Conservation (phyloP, 1,284 basidiomycete genomes). For the Malassezia obtusa region DNA sequence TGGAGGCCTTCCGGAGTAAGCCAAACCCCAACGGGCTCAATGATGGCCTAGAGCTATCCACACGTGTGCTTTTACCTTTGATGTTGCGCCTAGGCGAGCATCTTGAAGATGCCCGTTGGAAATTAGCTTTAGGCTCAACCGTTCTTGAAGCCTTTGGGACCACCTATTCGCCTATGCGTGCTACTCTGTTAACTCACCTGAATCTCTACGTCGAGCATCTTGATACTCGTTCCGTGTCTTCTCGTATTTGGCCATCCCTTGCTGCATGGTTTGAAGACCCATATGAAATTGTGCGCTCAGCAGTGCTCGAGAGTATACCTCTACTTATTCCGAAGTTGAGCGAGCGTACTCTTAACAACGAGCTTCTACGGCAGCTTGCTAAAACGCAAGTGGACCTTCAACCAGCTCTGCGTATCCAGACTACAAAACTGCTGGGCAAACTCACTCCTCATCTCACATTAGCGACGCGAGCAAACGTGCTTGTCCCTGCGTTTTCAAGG, state of each 20-base stretch:
- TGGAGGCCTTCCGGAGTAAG: constrained; percentile 55
- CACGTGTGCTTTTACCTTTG: constrained; percentile 27
- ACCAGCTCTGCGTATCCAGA: constrained; percentile 91
- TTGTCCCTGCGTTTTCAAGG: constrained; percentile 85
- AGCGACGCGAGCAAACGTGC: constrained; percentile 78
- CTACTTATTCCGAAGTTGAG: constrained; percentile 69
- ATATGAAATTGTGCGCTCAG: constrained; percentile 82
- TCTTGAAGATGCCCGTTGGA: constrained; percentile 31
- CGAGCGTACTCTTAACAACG: constrained; percentile 90
- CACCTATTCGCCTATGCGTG: constrained; percentile 74
- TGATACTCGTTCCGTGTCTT: constrained; percentile 70
- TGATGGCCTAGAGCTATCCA: constrained; percentile 16
- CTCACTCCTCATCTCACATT: constrained; percentile 73
- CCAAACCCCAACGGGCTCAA: background rate
- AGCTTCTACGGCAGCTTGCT: constrained; percentile 81
- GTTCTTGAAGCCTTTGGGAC: constrained; percentile 35
- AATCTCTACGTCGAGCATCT: constrained; percentile 75
- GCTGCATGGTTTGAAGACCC: constrained; percentile 94
- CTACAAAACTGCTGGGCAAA: constrained; percentile 87
- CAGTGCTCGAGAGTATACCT: constrained; percentile 78
- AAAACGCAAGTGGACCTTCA: constrained; percentile 86
- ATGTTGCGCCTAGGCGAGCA: constrained; percentile 32
- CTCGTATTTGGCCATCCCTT: constrained; percentile 86
- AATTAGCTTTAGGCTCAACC: constrained; percentile 20
- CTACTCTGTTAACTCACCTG: constrained; percentile 81